Base-by-base conservation (phyloP, 768 basidiomycete genomes). In the Auricularia sp. region DNA sequence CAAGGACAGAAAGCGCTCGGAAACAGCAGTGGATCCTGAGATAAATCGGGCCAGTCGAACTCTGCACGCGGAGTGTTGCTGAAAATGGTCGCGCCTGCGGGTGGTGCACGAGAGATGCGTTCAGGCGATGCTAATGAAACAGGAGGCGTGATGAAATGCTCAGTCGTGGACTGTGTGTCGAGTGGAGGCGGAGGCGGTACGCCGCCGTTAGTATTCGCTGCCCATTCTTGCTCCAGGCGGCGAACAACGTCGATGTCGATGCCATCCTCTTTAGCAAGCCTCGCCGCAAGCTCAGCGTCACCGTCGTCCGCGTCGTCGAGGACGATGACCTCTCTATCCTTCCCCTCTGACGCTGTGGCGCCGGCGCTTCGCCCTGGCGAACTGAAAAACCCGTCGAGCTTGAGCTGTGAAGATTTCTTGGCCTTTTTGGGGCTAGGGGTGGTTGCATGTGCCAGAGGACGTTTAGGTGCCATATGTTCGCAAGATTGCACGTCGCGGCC, bases 11-110 rank as follows among this genome's bases (percentile, higher is more conserved):
- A 66, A 36, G 74, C 72, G 36, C 79, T 72, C 62, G 75, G 70
- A 70, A 84, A 87, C 16, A 66, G 61, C 1, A 77, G 67, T 29
- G 84, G 83, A 66, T 89, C 87, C 8, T 29, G 42, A 14, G 64
- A 33, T 43, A 69, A 23, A 54, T 67, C 65, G 23, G 65, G 67
- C 36, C 60, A 65, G 29, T 60, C 62, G 47, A 51, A 6, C 21
- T 12, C 47, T 6, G 16, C 21, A 21, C 47, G 47, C 47, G 14
- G 47, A 18, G 47, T 18, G 47, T 6, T 16, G 21, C 47, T 51
- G 21, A 33, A 59, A n/a, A 23, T 34, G 56, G 33, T 29, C 11
- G 63, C 34, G 10, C 53, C n/a, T n/a, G 53, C 53, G 36, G 33
- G 47, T 29, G 47, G 29, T 54, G 44, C 23, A 51, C 62, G 51